Evolutionary conservation across 73 alveolate species (phyloP), one percentile per base, ranked within the genome.

Genomic region (Tetrahymena borealis): DNA sequence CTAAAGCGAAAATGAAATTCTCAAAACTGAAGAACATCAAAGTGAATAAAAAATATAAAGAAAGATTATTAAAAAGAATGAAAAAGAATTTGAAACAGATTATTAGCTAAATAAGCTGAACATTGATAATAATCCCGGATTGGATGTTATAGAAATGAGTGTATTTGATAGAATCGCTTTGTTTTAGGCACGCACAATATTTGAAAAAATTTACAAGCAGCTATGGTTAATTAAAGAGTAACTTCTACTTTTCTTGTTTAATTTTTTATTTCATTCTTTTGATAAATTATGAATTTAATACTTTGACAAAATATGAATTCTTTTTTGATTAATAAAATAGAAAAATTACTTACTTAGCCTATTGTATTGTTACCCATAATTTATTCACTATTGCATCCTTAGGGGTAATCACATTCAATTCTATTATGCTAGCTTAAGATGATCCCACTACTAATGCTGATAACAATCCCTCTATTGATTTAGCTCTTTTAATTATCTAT

Each of bases 381-480:
- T 24, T 60, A 60, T 95, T 95, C 38, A 96, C 94, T 32, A 37
- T 93, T 10, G 39, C 90, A 0, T 60, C 95, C 4, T 28, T 95
- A 2, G 8, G 39, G 8, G 95, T 95, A n/a, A 95, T 95, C 9
- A 15, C 94, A 37, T 78, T 78, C 90, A 97, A 97, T 60, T 94
- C 97, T 8, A 91, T 97, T 12, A 79, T 95, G 77, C 97, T 97
- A 32, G 99, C 99, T 18, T 37, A 95, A 32, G 98, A 96, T 36
- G 99, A 97, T 90, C 98, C 99, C 18, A 95, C 98, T 16, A 91
- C 95, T 1, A 33, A 39, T 78, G 78, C 38, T 18, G 91, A 91
- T 77, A 90, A 78, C 12, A n/a, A 95, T 24, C 39, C 93, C 13
- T 2, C 28, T 4, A 93, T 93, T 90, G 95, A 93, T 93, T 39